These are phyloP conservation scores for Sungouiella thailandica DNA, from an alignment of 805 yeast genomes.

Conservation along the genomic window DNA sequence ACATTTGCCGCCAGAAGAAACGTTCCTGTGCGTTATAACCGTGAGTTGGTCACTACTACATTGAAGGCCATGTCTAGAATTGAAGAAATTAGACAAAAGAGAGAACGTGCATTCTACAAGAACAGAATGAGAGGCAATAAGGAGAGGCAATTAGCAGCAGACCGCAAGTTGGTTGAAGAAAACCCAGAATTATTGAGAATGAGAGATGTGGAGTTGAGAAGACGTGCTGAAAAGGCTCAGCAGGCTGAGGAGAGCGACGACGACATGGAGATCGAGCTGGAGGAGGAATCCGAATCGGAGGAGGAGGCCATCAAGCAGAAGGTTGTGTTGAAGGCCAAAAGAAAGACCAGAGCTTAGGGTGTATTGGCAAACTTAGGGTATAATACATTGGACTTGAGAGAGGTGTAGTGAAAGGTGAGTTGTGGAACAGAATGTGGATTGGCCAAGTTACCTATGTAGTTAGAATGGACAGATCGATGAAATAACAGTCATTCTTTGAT, in stretches of 20 bases:
- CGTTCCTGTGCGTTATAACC: constrained; percentile 95
- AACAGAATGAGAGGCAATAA: constrained; percentile 98
- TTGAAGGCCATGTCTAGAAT: constrained; percentile 93
- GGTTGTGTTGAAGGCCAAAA: constrained; percentile 63
- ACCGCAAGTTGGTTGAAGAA: constrained; percentile 80
- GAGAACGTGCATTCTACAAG: constrained; percentile 98
- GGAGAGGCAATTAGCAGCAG: constrained; percentile 78
- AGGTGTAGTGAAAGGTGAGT: too few relatives aligned
- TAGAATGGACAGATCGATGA: too few relatives aligned
- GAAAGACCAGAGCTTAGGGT: constrained; percentile 24
- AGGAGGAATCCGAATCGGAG: constrained; percentile 38
- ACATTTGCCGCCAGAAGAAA: constrained; percentile 97
- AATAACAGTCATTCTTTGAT: too few relatives aligned
- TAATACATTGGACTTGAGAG: too few relatives aligned
- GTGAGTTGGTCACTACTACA: constrained; percentile 93
- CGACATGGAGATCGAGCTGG: constrained; percentile 37
- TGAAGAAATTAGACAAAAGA: constrained; percentile 90
- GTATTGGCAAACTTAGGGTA: too few relatives aligned
- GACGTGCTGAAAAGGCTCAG: constrained; percentile 66
- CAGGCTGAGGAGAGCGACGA: constrained; percentile 43
- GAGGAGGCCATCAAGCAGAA: constrained; percentile 46
- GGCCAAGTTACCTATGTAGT: too few relatives aligned
- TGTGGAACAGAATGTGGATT: too few relatives aligned
- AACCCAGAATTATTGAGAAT: constrained; percentile 86
- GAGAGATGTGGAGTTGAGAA: constrained; percentile 89